Evolutionary conservation across 1,139 yeast genomes (phyloP), one percentile per base, ranked within the genome.

Genomic region (Dujonia santamariae): DNA sequence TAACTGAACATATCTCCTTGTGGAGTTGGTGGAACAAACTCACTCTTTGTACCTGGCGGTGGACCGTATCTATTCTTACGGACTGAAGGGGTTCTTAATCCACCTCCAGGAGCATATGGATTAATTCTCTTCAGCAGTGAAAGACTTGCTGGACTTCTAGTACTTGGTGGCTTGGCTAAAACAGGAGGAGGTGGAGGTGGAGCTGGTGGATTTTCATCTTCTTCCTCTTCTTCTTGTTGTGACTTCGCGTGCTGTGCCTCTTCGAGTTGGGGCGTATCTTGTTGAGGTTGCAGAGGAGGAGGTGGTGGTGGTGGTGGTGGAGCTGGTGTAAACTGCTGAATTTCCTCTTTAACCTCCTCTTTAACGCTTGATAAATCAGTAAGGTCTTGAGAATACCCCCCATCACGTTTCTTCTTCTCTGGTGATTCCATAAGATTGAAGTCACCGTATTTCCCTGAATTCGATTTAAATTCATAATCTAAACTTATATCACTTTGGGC

Each of bases 61-160:
- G 67, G 65, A 1, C 66, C 66, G 36, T 61, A 61, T 32, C 46
- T 57, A 38, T 39, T 56, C 34, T 42, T 49, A 30, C 45, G 48
- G 8, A 18, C 16, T 21, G 39, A 41, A 14, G 45, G 36, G 33
- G 43, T 46, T 13, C 48, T 37, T 14, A 38, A 31, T 12, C 36
- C 24, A 1, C 45, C 47, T 3, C 58, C 55, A 12, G 75, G 73
- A 2, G 73, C 72, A 45, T 67, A 67, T 19, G 74, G 72, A 38
- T 67, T 66, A n/a, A 43, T 43, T 35, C 48, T 54, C 18, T 31
- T 28, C 14, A 19, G 7, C 29, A 16, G n/a, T 9, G 6, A n/a
- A 18, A 28, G 30, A 20, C 7, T 39, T 34, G 9, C 28, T 30
- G 2, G 43, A 31, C 3, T 31, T 31, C 8, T 31, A 23, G 38